A percentile compares a stretch with the other conserved stretches of the same genome.
phyloP scores from a whole-genome alignment of 371 early-diverging fungal genomes.

The Rhizopus arrhizus region DNA sequence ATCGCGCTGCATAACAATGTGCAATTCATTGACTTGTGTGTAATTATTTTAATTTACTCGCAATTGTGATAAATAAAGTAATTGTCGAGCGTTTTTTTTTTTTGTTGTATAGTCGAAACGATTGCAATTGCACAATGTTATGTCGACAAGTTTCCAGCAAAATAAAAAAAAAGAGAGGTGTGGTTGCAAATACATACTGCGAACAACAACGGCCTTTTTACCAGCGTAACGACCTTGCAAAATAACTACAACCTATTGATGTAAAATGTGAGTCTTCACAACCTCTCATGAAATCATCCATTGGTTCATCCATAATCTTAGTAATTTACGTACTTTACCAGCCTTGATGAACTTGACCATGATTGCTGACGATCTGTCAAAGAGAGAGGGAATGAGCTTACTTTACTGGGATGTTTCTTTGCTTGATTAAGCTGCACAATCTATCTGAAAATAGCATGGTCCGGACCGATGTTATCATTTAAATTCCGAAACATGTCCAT shows the following conservation, averaged over 20 bases:
- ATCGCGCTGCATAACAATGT: neutral
- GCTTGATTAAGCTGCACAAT: neutral
- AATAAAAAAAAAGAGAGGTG: constrained; percentile 5
- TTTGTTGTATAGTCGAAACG: neutral
- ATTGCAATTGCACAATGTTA: neutral
- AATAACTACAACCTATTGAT: constrained; percentile 86
- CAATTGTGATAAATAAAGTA: neutral
- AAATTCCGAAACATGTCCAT: no score
- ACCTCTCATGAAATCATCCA: neutral
- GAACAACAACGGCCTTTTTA: constrained; percentile 98
- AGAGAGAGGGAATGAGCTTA: constrained; percentile 21
- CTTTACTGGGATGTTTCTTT: constrained; percentile 10
- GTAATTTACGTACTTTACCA: constrained; percentile 53
- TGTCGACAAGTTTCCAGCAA: neutral
- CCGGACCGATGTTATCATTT: no score
- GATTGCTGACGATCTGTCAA: constrained; percentile 30
- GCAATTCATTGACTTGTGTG: neutral
- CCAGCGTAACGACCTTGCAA: constrained; percentile 97
- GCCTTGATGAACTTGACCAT: constrained; percentile 76
- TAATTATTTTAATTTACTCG: neutral
- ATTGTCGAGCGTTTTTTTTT: neutral
- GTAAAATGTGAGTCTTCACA: neutral
- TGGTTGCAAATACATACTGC: constrained; percentile 60
- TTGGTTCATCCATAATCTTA: constrained; percentile 16
- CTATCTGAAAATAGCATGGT: no score